Evolutionary conservation across 331 rosid species (phyloP), one percentile per base, ranked within the genome.

Genomic region (Spiraea crenata): DNA sequence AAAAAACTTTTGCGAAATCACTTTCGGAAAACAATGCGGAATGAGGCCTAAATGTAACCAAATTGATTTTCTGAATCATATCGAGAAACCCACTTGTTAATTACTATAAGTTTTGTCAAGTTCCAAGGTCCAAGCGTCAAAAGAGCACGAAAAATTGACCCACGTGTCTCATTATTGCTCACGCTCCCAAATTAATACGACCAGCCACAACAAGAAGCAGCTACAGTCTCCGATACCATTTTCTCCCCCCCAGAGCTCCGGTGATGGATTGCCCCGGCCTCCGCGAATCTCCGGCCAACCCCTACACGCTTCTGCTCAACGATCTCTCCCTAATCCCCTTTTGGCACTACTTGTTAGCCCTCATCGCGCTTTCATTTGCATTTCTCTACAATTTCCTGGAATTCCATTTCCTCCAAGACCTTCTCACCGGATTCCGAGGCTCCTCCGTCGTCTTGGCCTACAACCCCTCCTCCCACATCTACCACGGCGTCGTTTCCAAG

Each of bases 371-470:
- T 34, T 17, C 66, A 10, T 0, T 65, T 1, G 5, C 5, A 0
- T 82, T 85, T 15, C 57, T 92, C 74, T 92, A 89, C 85, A 76
- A 63, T 50, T 87, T 89, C 72, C 67, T 92, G 34, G 97, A 92
- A 71, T 55, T 74, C 67, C 97, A 92, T 82, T 74, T 89, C 82
- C 42, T 89, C 25, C 38, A 72, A 31, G 93, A 92, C 45, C 63
- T 84, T 41, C 44, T 84, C 77, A 69, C 87, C 37, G 84, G 80
- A 3, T 86, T 87, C 75, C 66, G 83, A 14, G 96, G 97, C 5
- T 66, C 34, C 37, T 40, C 86, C 72, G 79, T 87, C 13, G 16
- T 5, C 7, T 79, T 92, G 9, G 87, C 93, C 31, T 83, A 69
- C 79, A 55, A 87, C 49, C 48, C 93, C 14, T 51, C 19, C 65